Percentiles rank a stretch among this genome's conserved stretches.
Evolutionary conservation across 768 basidiomycete genomes (phyloP).

Genomic region (Kwoniella botswanensis): DNA sequence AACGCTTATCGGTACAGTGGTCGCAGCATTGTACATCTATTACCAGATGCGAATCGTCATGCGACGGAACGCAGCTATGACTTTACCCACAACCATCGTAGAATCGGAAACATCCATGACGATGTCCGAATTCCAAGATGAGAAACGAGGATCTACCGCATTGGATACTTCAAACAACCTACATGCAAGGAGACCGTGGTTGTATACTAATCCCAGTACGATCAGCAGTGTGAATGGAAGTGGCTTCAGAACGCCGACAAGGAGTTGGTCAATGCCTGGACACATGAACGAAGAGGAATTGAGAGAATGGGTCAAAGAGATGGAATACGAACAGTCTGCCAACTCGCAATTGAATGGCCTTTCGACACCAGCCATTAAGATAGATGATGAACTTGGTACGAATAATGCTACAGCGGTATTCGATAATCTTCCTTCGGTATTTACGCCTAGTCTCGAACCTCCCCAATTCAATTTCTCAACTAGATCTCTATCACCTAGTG

Average conservation of each 20-base stretch:
- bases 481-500: constrained; percentile 4
- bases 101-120: constrained; percentile 9
- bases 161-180: constrained; percentile 6
- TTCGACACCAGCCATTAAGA: constrained; percentile 16
- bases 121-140: constrained; percentile 22
- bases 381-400: constrained; percentile 7
- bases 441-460: constrained; percentile 14
- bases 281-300: constrained; percentile 46
- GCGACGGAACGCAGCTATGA: constrained; percentile 32
- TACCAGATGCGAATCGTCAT: constrained; percentile 56
- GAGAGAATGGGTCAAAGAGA: constrained; percentile 40
- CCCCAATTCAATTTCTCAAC: background rate
- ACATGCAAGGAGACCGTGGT: constrained; percentile 28
- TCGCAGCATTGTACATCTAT: constrained; percentile 55
- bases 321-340: constrained; percentile 25
- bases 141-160: constrained; percentile 14
- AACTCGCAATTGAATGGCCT: background rate
- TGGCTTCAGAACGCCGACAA: constrained; percentile 9
- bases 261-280: constrained; percentile 44
- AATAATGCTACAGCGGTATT: background rate
- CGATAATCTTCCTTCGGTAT: constrained; percentile 17
- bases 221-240: constrained; percentile 3
- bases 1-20: constrained; percentile 49
- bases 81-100: constrained; percentile 17
- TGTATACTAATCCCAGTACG: constrained; percentile 21